Evolutionary conservation across 495 filamentous ascomycete species (phyloP).

Genomic region (Pyronema omphalodes): DNA sequence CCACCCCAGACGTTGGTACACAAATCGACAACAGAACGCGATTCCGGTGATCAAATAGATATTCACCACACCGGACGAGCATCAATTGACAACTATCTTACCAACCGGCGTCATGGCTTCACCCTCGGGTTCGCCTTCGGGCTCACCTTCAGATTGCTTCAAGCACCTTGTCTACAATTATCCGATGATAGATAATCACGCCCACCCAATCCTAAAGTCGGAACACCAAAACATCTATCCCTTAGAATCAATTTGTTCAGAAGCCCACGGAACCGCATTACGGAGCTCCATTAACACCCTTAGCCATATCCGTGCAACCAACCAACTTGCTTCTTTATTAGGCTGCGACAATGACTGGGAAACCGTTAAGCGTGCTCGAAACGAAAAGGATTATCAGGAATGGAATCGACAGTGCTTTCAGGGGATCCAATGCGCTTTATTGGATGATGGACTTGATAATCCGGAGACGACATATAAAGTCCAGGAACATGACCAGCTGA

Average conservation of each 20-base stretch:
- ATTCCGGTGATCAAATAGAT: no score
- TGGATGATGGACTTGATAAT: constrained; percentile 57
- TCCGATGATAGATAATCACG: constrained; percentile 79
- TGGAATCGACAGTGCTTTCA: constrained; percentile 47
- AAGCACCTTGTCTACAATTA: constrained; percentile 38
- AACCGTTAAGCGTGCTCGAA: constrained; percentile 32
- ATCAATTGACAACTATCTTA: no score
- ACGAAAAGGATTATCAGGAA: constrained; percentile 28
- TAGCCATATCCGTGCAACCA: constrained; percentile 42
- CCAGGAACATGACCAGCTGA: constrained; percentile 52
- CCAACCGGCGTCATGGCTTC: no score
- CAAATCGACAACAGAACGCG: no score
- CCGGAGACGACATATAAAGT: constrained; percentile 22
- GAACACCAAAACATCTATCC: not conserved
- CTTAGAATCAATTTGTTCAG: not conserved
- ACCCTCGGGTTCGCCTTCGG: no score
- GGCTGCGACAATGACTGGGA: constrained; percentile 41
- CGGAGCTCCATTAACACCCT: constrained; percentile 13
- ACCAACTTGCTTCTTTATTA: constrained; percentile 47
- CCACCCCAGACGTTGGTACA: no score
- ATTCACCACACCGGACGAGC: no score
- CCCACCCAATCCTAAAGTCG: constrained; percentile 51
- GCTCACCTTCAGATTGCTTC: no score
- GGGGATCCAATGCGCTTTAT: constrained; percentile 56
- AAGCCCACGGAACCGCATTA: not conserved